phyloP scores from a whole-genome alignment of 345 rosid genomes.

The Populus deltoides region DNA sequence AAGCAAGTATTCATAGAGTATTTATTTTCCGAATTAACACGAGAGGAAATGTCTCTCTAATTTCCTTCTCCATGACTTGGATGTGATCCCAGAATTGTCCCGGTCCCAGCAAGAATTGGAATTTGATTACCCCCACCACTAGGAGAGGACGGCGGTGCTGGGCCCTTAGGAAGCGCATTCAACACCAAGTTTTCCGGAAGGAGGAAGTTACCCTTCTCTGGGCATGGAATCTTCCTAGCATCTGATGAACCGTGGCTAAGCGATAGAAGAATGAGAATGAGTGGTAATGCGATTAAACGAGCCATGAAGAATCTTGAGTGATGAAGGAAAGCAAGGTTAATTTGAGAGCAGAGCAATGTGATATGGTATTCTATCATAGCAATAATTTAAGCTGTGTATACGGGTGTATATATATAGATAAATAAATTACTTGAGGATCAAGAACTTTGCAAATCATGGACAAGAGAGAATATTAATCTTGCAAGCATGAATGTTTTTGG shows the following conservation, averaged over 20 bases:
- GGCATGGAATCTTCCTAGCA: constrained; percentile 1
- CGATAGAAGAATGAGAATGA: neutral
- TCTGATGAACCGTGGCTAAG: neutral
- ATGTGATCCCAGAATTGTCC: neutral
- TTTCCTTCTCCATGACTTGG: constrained; percentile 4
- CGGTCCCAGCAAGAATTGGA: neutral
- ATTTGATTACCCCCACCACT: neutral
- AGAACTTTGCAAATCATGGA: no score
- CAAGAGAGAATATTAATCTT: no score
- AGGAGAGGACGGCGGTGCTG: neutral
- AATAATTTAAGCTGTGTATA: no score
- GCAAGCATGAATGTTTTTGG: no score
- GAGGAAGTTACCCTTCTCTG: neutral
- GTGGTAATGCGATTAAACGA: neutral
- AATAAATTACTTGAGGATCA: neutral
- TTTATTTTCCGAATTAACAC: no score
- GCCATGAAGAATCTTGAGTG: neutral
- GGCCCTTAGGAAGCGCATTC: neutral
- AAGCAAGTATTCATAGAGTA: no score
- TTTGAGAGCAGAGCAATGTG: neutral
- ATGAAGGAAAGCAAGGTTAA: neutral
- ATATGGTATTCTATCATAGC: no score
- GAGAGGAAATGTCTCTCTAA: neutral
- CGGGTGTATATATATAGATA: neutral
- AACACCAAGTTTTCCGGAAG: neutral